phyloP scores from a whole-genome alignment of 768 basidiomycete species.

The Agrocybe chaxingu region DNA sequence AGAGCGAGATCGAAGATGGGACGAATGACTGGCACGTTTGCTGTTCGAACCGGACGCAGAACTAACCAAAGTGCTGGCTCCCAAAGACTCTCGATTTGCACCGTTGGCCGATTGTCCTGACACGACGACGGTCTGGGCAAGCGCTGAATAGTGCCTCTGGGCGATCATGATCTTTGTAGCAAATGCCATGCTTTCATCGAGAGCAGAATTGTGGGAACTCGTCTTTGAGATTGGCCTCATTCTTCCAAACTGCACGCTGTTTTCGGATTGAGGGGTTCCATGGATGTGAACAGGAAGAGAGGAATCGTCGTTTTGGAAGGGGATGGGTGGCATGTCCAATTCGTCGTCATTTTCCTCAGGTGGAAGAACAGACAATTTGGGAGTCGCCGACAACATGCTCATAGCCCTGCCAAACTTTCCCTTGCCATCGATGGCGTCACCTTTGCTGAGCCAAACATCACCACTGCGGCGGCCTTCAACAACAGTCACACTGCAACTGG shows the following conservation, averaged over 20 bases:
- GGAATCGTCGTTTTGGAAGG: slow-evolving; percentile 50
- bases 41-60: slow-evolving; percentile 35
- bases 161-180: slow-evolving; percentile 67
- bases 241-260: slow-evolving; percentile 55
- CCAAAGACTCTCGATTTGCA: slow-evolving; percentile 23
- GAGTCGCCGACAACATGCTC: slow-evolving; percentile 58
- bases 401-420: slow-evolving; percentile 58
- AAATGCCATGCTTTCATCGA: slow-evolving; percentile 47
- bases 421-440: slow-evolving; percentile 70
- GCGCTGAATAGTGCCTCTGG: slow-evolving; percentile 67
- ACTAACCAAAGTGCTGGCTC: slow-evolving; percentile 28
- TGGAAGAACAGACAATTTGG: slow-evolving; percentile 68
- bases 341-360: slow-evolving; percentile 44
- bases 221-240: slow-evolving; percentile 49
- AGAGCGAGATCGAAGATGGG: slow-evolving; percentile 63
- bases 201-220: slow-evolving; percentile 51
- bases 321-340: slow-evolving; percentile 57
- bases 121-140: slow-evolving; percentile 63
- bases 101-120: slow-evolving; percentile 39
- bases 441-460: slow-evolving; percentile 71
- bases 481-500: slow-evolving; percentile 59
- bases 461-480: slow-evolving; percentile 71
- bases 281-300: slow-evolving; percentile 39
- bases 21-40: slow-evolving; percentile 26
- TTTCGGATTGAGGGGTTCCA: slow-evolving; percentile 53